Evolutionary conservation across 352 stramenopile species (phyloP).

Genomic region (Phytophthora pini): DNA sequence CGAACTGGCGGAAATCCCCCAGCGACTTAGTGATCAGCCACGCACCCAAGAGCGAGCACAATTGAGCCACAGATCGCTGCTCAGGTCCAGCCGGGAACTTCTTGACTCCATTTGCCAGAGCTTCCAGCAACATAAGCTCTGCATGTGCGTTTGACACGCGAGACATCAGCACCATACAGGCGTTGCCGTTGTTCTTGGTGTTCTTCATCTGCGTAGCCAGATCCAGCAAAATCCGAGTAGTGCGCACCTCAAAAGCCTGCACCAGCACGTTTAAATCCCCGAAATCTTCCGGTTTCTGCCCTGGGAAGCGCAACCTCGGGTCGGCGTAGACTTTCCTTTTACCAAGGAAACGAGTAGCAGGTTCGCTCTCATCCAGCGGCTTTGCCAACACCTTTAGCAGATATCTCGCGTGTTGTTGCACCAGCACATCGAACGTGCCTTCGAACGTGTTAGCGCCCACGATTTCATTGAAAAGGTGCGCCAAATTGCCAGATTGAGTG

Average conservation of each 20-base stretch:
- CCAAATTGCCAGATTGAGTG: slow-evolving; percentile 15
- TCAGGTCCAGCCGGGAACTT: slow-evolving; percentile 36
- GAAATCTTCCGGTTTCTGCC: background rate
- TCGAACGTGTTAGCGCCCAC: slow-evolving; percentile 6
- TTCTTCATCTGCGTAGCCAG: background rate
- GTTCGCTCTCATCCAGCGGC: background rate
- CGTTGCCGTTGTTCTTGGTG: background rate
- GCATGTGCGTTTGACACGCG: slow-evolving; percentile 49
- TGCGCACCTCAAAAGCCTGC: background rate
- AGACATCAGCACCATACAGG: background rate
- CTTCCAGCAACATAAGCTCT: slow-evolving; percentile 52
- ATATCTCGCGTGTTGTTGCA: slow-evolving; percentile 6
- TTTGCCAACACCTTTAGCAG: background rate
- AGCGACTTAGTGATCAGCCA: slow-evolving; percentile 57
- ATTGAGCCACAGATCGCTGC: slow-evolving; percentile 29
- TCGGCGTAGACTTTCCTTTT: background rate
- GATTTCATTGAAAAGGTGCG: slow-evolving; percentile 2
- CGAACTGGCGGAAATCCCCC: slow-evolving; percentile 60
- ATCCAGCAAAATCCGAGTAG: background rate
- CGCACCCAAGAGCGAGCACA: slow-evolving; percentile 52
- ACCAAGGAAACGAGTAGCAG: slow-evolving; percentile 3
- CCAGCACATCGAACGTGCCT: slow-evolving; percentile 6
- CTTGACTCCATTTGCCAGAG: slow-evolving; percentile 37
- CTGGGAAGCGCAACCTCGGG: background rate
- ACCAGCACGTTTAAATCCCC: background rate